phyloP scores from a whole-genome alignment of 2,329 filamentous ascomycete species.

The Aspergillus arachidicola region DNA sequence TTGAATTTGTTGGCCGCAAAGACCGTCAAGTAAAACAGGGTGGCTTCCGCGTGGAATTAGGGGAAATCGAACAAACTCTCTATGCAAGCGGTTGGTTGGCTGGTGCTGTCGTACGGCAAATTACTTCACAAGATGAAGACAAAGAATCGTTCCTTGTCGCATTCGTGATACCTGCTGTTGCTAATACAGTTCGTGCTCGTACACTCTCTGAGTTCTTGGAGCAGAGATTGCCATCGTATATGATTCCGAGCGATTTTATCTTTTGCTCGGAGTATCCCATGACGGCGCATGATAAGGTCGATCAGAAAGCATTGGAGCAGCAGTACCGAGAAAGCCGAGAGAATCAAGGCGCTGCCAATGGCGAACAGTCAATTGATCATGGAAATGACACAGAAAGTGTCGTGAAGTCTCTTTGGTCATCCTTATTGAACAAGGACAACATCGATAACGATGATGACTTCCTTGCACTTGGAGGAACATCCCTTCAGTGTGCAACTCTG shows the following conservation, averaged over 20 bases:
- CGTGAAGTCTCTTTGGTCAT: slow-evolving; percentile 8
- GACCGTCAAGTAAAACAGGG: slow-evolving; percentile 88
- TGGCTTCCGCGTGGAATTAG: slow-evolving; percentile 85
- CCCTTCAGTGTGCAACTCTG: slow-evolving; percentile 11
- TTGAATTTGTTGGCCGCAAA: slow-evolving; percentile 70
- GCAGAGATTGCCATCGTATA: slow-evolving; percentile 67
- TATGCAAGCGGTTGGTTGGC: background rate
- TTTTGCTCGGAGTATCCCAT: slow-evolving; percentile 67
- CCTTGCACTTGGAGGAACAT: slow-evolving; percentile 10
- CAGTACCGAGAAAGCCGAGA: background rate
- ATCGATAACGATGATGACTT: slow-evolving; percentile 14
- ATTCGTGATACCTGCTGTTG: slow-evolving; percentile 9
- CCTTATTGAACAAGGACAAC: background rate
- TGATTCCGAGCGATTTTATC: slow-evolving; percentile 69
- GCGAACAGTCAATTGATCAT: background rate
- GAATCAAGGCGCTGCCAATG: background rate
- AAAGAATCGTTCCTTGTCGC: slow-evolving; percentile 9
- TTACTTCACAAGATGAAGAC: background rate
- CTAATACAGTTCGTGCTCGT: slow-evolving; percentile 38
- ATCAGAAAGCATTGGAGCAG: slow-evolving; percentile 19
- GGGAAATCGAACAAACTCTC: slow-evolving; percentile 79
- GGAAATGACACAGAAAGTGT: background rate
- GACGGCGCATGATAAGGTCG: slow-evolving; percentile 72
- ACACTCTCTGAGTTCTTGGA: slow-evolving; percentile 67
- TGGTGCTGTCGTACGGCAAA: slow-evolving; percentile 3